Conservation (phyloP, 805 yeast species). For the Yamadazyma sp. region DNA sequence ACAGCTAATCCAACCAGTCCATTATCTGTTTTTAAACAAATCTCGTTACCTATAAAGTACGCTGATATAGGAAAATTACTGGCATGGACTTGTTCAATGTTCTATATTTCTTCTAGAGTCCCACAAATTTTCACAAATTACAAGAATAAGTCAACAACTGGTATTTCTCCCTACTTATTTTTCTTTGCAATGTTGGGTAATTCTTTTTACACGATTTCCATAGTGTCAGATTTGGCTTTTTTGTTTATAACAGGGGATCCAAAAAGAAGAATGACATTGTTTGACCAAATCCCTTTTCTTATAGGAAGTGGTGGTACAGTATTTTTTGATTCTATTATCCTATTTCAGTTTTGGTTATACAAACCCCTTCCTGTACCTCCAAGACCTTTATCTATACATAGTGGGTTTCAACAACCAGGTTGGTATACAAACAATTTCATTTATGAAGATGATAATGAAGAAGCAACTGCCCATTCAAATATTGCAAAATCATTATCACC, state of each 20-base stretch:
- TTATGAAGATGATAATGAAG: slow-evolving; percentile 12
- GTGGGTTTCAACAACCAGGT: slow-evolving; percentile 33
- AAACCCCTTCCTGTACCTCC: not conserved
- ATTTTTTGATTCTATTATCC: slow-evolving; percentile 44
- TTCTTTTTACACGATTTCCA: slow-evolving; percentile 31
- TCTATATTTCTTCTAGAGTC: slow-evolving; percentile 30
- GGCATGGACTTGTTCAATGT: slow-evolving; percentile 31
- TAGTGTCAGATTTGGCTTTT: slow-evolving; percentile 28
- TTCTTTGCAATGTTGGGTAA: slow-evolving; percentile 37
- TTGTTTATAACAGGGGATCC: slow-evolving; percentile 16
- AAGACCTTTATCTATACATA: not conserved
- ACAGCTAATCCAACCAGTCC: not conserved
- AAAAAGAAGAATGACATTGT: slow-evolving; percentile 17
- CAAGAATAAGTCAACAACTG: slow-evolving; percentile 27
- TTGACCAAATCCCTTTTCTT: slow-evolving; percentile 69
- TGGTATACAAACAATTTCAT: slow-evolving; percentile 31
- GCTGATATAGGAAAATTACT: slow-evolving; percentile 22
- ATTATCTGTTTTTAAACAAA: not conserved
- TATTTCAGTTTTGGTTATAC: slow-evolving; percentile 25
- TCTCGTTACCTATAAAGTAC: not conserved
- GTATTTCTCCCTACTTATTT: slow-evolving; percentile 33
- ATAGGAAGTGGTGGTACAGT: slow-evolving; percentile 83
- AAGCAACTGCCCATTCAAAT: slow-evolving; percentile 5
- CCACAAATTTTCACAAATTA: slow-evolving; percentile 37
- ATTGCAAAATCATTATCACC: slow-evolving; percentile 12